Evolutionary conservation across 148 eudicot species (phyloP), one percentile per base, ranked within the genome.

Genomic region (Chenopodium quinoa): DNA sequence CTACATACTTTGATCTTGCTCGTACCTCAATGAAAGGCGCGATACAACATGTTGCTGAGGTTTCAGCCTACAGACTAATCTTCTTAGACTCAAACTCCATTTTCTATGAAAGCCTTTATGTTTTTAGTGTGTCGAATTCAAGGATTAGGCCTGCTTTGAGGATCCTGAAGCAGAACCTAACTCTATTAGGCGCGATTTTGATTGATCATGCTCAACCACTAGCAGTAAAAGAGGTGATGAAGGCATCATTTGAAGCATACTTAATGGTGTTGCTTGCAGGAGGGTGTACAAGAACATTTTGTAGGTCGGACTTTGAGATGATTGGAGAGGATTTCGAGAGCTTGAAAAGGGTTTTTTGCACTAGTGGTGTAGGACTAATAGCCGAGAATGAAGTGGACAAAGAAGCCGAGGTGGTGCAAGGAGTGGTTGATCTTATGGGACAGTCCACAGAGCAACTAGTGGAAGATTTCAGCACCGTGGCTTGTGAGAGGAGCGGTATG

Each of bases 241-340:
- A 82, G 79, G 99, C 99, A 1, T 79, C 93, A 7, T 96, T 93
- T 16, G 97, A 93, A 82, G 93, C 92, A n/a, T 96, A 76, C 82
- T 89, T 93, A 25, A 91, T 90, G 93, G 92, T 96, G 68, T 77
- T 93, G 58, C 91, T 96, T 2, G 99, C 99, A 0, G 99, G 99
- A 9, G 99, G 99, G 40, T 78, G 91, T 76, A 86, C 88, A 0
- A 58, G 99, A 50, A 81, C 86, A 22, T 96, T 91, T 58, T 78
- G 48, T 0, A 86, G 88, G 84, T 10, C 83, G 2, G 99, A 96
- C 67, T 90, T 83, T 25, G 82, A 85, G 72, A 87, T 90, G 92
- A 89, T 96, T 9, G 89, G 86, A 82, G 93, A 89, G 84, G 99
- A 96, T 66, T 91, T 93, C 14, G 92, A 88, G 10, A 80, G 86